Conservation (phyloP, 352 stramenopile genomes). For the Elongisporangium prolatum region DNA sequence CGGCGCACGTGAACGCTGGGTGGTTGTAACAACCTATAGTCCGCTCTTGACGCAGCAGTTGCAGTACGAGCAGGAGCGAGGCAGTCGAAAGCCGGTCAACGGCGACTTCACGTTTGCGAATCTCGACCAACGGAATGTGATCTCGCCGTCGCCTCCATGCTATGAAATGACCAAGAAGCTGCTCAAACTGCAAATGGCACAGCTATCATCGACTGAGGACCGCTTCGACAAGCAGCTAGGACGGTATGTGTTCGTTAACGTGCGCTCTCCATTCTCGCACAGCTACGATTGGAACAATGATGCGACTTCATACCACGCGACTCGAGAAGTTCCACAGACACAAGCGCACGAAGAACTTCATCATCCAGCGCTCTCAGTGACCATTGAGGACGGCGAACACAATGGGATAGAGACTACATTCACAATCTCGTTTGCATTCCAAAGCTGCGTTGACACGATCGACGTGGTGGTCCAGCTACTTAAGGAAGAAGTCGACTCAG, state of each 20-base stretch:
- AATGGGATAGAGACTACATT: neutral
- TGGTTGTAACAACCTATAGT: neutral
- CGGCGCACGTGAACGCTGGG: neutral
- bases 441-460: neutral
- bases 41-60: neutral
- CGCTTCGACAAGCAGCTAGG: neutral
- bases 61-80: neutral
- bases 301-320: neutral
- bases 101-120: neutral
- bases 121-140: neutral
- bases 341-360: neutral
- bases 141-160: neutral
- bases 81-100: neutral
- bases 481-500: neutral
- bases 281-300: neutral
- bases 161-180: neutral
- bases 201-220: neutral
- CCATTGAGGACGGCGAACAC: neutral
- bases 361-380: neutral
- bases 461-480: neutral
- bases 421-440: neutral
- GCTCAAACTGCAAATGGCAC: neutral
- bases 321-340: neutral
- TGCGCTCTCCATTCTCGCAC: neutral
- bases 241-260: neutral